These are phyloP conservation scores for Malus asiatica DNA, from an alignment of 306 rosid species.

Conservation along the genomic window DNA sequence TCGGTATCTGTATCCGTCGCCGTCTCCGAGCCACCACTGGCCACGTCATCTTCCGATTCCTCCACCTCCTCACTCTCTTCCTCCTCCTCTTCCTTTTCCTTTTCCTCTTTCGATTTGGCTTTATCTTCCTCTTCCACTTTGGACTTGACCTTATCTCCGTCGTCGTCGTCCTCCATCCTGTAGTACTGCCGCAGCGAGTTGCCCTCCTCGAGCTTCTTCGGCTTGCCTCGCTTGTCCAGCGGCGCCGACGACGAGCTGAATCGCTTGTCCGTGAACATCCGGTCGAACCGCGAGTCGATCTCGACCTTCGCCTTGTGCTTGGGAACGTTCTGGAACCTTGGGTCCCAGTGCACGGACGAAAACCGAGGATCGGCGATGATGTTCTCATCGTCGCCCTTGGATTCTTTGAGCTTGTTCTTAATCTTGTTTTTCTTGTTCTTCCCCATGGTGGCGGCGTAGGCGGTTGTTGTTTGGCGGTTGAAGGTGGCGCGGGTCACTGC, in stretches of 20 bases:
- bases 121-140: constrained; percentile 6
- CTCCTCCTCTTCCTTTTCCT: constrained; percentile 11
- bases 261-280: constrained; percentile 48
- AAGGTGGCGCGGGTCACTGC: not conserved
- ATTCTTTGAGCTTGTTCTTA: not conserved
- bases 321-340: constrained; percentile 67
- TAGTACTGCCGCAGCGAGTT: constrained; percentile 49
- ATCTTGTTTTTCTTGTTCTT: constrained; percentile 18
- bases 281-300: constrained; percentile 69
- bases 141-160: not conserved
- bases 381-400: constrained; percentile 8
- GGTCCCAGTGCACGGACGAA: constrained; percentile 60
- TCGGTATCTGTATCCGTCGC: constrained; percentile 14
- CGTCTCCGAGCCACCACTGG: constrained; percentile 22
- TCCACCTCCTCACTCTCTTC: constrained; percentile 14
- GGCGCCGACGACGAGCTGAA: constrained; percentile 62
- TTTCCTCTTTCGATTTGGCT: not conserved
- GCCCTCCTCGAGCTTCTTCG: constrained; percentile 16
- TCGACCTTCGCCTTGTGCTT: constrained; percentile 53
- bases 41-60: constrained; percentile 12
- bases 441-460: constrained; percentile 19
- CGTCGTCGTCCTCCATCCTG: constrained; percentile 30
- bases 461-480: not conserved
- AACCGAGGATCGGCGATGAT: constrained; percentile 59
- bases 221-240: constrained; percentile 74